Conservation (phyloP, 768 basidiomycete species). For the Cyathus striatus region DNA sequence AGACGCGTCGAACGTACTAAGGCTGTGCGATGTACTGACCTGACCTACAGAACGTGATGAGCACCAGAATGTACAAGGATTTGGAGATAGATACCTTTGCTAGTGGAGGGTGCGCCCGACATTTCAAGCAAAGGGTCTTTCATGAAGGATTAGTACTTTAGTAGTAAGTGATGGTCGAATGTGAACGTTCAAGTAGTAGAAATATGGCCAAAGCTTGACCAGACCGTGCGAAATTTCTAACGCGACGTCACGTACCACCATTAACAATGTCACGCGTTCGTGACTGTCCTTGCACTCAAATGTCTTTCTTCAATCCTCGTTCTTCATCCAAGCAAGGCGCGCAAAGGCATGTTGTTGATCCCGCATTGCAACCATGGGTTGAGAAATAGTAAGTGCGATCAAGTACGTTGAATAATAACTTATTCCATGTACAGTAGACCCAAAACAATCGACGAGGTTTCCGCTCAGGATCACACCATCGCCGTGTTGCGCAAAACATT, state of each 20-base stretch:
- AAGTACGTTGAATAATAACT: slow-evolving; percentile 1
- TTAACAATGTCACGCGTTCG: slow-evolving; percentile 41
- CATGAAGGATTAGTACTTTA: slow-evolving; percentile 4
- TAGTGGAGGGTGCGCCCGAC: slow-evolving; percentile 27
- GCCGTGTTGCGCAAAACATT: slow-evolving; percentile 88
- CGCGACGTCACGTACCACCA: slow-evolving; percentile 37
- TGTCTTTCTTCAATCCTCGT: slow-evolving; percentile 65
- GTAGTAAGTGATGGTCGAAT: neutral
- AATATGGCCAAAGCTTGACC: neutral
- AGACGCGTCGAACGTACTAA: slow-evolving; percentile 28
- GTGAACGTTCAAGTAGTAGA: neutral
- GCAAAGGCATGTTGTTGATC: slow-evolving; percentile 44
- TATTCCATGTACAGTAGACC: slow-evolving; percentile 61
- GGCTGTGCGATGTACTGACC: neutral
- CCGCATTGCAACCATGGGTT: slow-evolving; percentile 86
- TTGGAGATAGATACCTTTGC: slow-evolving; percentile 34
- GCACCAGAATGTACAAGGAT: slow-evolving; percentile 1
- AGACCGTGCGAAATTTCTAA: slow-evolving; percentile 24
- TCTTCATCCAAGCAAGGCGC: slow-evolving; percentile 32
- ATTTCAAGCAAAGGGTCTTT: slow-evolving; percentile 25
- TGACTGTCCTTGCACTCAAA: slow-evolving; percentile 30
- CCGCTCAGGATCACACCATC: slow-evolving; percentile 95
- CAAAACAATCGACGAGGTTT: slow-evolving; percentile 96
- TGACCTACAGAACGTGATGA: neutral
- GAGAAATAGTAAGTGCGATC: slow-evolving; percentile 88